Evolutionary conservation across 257 asterid species (phyloP).

Genomic region (Schizonepeta tenuifolia): DNA sequence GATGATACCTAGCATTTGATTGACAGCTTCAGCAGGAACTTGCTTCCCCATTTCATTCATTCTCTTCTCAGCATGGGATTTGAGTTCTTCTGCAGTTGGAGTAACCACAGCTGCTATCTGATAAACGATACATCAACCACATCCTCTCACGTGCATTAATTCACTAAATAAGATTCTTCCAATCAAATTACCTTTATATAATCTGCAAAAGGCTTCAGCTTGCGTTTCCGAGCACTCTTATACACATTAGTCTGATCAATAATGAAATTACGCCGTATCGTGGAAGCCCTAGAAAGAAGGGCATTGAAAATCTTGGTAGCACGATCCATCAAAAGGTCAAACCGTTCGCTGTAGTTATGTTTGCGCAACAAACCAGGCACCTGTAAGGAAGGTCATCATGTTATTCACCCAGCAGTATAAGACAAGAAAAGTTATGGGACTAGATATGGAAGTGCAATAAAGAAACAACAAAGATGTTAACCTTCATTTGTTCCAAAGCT

Average conservation of each 20-base stretch:
- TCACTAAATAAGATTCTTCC: background rate
- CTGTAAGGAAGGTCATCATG: conserved; percentile 32
- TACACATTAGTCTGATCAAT: conserved; percentile 64
- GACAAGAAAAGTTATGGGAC: background rate
- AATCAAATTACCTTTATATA: conserved; percentile 48
- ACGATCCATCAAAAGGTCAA: conserved; percentile 51
- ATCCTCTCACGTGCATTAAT: background rate
- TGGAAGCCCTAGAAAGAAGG: conserved; percentile 63
- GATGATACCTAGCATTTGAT: conserved; percentile 57
- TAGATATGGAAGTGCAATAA: background rate
- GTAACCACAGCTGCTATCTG: conserved; percentile 65
- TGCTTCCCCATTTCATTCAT: conserved; percentile 56
- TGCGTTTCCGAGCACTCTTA: conserved; percentile 61
- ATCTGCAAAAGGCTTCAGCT: conserved; percentile 56
- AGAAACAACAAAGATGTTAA: conserved; percentile 24
- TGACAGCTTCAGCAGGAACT: conserved; percentile 53
- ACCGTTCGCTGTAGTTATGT: conserved; percentile 43
- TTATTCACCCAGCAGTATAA: background rate
- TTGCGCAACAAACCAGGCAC: conserved; percentile 56
- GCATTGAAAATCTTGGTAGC: conserved; percentile 59
- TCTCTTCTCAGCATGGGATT: conserved; percentile 49
- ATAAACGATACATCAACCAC: conserved; percentile 18
- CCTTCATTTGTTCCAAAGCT: conserved; percentile 68
- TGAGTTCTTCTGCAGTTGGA: conserved; percentile 57
- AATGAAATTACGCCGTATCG: conserved; percentile 59